phyloP scores from a whole-genome alignment of 257 asterid genomes.

The Solanum lignicaule region DNA sequence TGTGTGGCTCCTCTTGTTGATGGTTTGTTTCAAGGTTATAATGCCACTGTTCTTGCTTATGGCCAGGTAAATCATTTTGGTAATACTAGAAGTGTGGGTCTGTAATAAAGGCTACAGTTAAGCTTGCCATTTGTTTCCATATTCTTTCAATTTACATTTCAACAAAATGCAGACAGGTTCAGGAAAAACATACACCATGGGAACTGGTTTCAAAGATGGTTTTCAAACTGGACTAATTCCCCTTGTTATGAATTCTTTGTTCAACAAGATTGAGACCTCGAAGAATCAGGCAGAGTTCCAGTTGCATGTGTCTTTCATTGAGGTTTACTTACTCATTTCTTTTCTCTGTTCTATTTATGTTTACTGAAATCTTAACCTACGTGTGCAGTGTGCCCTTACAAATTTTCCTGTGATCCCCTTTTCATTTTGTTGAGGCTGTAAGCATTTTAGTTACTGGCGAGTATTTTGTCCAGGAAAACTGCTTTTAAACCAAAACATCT shows the following conservation, averaged over 20 bases:
- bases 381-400: neutral
- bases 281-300: slow-evolving; percentile 90
- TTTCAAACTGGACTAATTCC: slow-evolving; percentile 78
- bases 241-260: slow-evolving; percentile 73
- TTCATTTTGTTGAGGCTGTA: neutral
- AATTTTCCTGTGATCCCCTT: neutral
- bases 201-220: slow-evolving; percentile 86
- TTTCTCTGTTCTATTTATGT: neutral
- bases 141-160: neutral
- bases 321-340: slow-evolving; percentile 35
- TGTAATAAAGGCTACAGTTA: neutral
- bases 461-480: neutral
- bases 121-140: neutral
- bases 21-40: slow-evolving; percentile 95
- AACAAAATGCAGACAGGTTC: slow-evolving; percentile 83
- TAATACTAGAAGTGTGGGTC: neutral
- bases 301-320: slow-evolving; percentile 86
- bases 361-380: neutral
- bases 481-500: neutral
- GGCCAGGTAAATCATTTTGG: slow-evolving; percentile 61
- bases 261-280: slow-evolving; percentile 72
- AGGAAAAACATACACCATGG: slow-evolving; percentile 97
- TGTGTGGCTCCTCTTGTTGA: slow-evolving; percentile 94
- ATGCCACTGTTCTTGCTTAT: slow-evolving; percentile 97
- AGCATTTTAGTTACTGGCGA: neutral